Evolutionary conservation across 257 asterid species (phyloP).

Genomic region (Salvia splendens): DNA sequence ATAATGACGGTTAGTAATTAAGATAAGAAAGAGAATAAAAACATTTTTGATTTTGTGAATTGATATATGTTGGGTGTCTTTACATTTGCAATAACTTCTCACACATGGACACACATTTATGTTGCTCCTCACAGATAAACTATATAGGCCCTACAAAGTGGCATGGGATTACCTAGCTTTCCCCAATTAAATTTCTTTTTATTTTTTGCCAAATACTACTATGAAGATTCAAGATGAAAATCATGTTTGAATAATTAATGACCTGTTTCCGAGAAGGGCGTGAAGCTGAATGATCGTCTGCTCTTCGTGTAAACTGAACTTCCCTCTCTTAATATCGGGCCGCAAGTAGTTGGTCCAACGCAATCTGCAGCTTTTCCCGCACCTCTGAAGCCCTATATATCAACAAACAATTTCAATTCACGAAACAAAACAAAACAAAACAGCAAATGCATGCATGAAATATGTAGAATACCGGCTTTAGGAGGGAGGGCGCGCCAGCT

Average conservation of each 20-base stretch:
- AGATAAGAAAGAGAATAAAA: background rate
- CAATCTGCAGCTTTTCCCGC: constrained; percentile 45
- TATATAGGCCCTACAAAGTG: background rate
- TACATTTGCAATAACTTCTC: constrained; percentile 3
- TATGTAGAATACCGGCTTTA: constrained; percentile 43
- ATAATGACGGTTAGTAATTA: no score
- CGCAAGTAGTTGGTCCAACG: constrained; percentile 41
- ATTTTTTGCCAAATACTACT: no score
- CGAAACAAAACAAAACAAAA: no score
- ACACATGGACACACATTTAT: constrained; percentile 28
- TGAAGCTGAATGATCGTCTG: constrained; percentile 59
- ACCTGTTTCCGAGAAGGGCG: constrained; percentile 60
- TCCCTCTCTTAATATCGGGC: constrained; percentile 43
- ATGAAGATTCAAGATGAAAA: no score
- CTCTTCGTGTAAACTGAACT: constrained; percentile 48
- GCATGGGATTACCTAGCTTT: background rate
- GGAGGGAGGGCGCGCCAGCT: constrained; percentile 64
- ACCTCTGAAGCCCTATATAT: constrained; percentile 38
- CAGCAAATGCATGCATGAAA: no score
- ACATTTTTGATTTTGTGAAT: background rate
- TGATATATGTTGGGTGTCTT: background rate
- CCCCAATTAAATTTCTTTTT: background rate
- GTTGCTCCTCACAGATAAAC: constrained; percentile 12
- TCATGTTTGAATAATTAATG: no score
- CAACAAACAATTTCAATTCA: background rate